These are phyloP conservation scores for Claviceps humidiphila DNA, from an alignment of 2,329 filamentous ascomycete genomes.

Conservation along the genomic window DNA sequence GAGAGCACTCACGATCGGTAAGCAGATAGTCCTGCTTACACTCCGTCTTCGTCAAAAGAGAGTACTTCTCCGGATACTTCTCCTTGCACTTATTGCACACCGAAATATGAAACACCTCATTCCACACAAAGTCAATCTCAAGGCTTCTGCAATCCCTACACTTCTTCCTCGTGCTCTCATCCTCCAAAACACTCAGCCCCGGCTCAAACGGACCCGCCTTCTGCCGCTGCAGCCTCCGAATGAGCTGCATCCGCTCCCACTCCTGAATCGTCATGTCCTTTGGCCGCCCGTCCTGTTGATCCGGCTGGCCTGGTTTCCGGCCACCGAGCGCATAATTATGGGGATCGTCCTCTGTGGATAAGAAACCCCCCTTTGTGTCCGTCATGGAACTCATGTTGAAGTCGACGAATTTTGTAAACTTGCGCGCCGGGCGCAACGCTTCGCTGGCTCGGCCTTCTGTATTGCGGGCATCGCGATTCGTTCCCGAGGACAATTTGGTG, in stretches of 20 bases:
- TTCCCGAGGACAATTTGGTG: slow-evolving; percentile 30
- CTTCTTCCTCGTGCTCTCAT: slow-evolving; percentile 51
- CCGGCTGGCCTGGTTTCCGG: slow-evolving; percentile 22
- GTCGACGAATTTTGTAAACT: slow-evolving; percentile 89
- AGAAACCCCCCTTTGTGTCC: slow-evolving; percentile 91
- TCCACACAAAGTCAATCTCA: slow-evolving; percentile 94
- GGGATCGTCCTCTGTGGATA: slow-evolving; percentile 84
- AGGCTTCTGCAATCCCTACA: slow-evolving; percentile 72
- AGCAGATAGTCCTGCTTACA: slow-evolving; percentile 89
- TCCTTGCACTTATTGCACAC: slow-evolving; percentile 84
- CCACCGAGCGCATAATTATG: slow-evolving; percentile 60
- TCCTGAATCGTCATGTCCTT: slow-evolving; percentile 80
- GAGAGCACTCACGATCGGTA: slow-evolving; percentile 60
- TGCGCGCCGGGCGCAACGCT: slow-evolving; percentile 61
- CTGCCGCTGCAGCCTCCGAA: slow-evolving; percentile 57
- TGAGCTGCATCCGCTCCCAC: slow-evolving; percentile 74
- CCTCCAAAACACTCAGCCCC: slow-evolving; percentile 60
- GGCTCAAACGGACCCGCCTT: slow-evolving; percentile 81
- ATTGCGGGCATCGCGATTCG: slow-evolving; percentile 55
- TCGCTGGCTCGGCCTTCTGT: slow-evolving; percentile 26
- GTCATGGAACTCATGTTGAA: slow-evolving; percentile 98
- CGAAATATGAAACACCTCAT: slow-evolving; percentile 62
- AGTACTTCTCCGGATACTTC: slow-evolving; percentile 82
- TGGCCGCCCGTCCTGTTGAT: slow-evolving; percentile 49
- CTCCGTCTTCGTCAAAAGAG: slow-evolving; percentile 90